A percentile compares a stretch with the other conserved stretches of the same genome.
phyloP scores from a whole-genome alignment of 192 early-diverging fungal species.

The Radiomyces spectabilis region DNA sequence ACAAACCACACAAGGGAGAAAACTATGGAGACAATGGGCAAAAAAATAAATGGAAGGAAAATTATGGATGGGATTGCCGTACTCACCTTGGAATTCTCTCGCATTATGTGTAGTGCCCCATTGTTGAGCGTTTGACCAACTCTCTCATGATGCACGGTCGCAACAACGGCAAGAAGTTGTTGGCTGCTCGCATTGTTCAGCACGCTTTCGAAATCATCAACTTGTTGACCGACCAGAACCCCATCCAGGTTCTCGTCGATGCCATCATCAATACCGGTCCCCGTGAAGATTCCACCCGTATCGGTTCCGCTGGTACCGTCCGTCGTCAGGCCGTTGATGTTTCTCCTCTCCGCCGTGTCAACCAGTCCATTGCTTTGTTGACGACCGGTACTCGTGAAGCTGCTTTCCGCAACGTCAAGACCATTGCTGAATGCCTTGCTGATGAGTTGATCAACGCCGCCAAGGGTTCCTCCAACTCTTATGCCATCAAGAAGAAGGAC shows the following conservation, averaged over 20 bases:
- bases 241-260: constrained; percentile 95
- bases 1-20: no score
- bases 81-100: background rate
- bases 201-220: constrained; percentile 99
- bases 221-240: constrained; percentile 97
- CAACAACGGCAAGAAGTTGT: constrained; percentile 99
- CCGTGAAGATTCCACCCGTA: constrained; percentile 98
- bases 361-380: constrained; percentile 90
- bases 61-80: no score
- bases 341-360: constrained; percentile 94
- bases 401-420: constrained; percentile 99
- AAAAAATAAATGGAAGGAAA: no score
- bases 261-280: constrained; percentile 99
- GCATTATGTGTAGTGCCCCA: constrained; percentile 65
- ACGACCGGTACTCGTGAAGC: constrained; percentile 97
- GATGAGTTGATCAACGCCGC: constrained; percentile 99
- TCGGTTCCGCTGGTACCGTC: constrained; percentile 95
- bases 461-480: constrained; percentile 96
- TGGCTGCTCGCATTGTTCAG: constrained; percentile 98
- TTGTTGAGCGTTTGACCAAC: constrained; percentile 97
- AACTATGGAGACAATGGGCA: no score
- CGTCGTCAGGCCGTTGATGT: constrained; percentile 99
- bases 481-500: constrained; percentile 99
- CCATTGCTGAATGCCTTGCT: constrained; percentile 98
- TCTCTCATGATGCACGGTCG: constrained; percentile 99